phyloP scores from a whole-genome alignment of 352 stramenopile species.

The Globisporangium mamillatum region DNA sequence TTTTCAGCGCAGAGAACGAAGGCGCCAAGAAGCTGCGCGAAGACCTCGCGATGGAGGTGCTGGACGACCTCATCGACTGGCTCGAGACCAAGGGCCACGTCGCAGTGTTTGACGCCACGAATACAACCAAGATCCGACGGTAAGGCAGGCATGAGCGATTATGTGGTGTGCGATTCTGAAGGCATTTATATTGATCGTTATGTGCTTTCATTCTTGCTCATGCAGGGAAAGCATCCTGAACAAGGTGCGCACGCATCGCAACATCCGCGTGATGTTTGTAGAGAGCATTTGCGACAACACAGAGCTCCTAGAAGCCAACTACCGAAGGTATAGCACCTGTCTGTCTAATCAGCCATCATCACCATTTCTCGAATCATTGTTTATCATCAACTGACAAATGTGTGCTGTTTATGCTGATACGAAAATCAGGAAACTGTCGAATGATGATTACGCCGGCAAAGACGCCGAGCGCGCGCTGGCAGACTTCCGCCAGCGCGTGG shows the following conservation, averaged over 20 bases:
- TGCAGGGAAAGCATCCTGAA: constrained; percentile 55
- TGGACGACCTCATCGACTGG: constrained; percentile 91
- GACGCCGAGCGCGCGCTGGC: constrained; percentile 80
- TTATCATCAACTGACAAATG: constrained; percentile 15
- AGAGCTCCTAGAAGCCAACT: constrained; percentile 91
- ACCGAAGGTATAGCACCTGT: constrained; percentile 43
- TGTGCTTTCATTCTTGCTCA: neutral
- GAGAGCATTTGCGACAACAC: constrained; percentile 95
- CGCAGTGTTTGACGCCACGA: constrained; percentile 95
- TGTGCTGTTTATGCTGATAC: constrained; percentile 11
- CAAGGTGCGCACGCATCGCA: constrained; percentile 56
- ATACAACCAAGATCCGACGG: constrained; percentile 87
- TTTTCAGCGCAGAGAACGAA: constrained; percentile 91
- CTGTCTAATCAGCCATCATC: neutral
- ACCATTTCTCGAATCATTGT: constrained; percentile 10
- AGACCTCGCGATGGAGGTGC: constrained; percentile 83
- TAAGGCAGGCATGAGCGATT: neutral
- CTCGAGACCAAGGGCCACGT: constrained; percentile 89
- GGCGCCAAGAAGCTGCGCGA: constrained; percentile 82
- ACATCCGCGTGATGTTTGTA: constrained; percentile 91
- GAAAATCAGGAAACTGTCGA: constrained; percentile 58
- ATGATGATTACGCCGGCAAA: constrained; percentile 90
- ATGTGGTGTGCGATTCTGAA: constrained; percentile 10
- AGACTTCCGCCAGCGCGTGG: constrained; percentile 87
- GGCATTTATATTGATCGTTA: neutral